phyloP scores from a whole-genome alignment of 306 rosid species.

The Gillenia trifoliata region DNA sequence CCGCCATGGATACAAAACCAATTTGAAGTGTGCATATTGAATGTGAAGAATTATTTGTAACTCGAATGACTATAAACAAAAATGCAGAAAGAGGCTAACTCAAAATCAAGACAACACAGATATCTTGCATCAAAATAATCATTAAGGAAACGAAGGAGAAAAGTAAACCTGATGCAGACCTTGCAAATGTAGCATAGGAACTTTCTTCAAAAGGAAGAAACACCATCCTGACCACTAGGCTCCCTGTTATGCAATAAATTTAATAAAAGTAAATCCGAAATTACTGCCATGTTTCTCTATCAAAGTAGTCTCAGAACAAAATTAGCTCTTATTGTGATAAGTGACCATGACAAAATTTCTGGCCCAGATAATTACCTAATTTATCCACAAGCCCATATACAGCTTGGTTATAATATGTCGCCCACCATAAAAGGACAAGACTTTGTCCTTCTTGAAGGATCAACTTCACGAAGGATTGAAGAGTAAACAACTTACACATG shows the following conservation, averaged over 20 bases:
- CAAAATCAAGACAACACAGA: not conserved
- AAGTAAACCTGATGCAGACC: slow-evolving; percentile 92
- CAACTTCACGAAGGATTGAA: slow-evolving; percentile 80
- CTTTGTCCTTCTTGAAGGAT: slow-evolving; percentile 99
- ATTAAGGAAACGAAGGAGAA: slow-evolving; percentile 33
- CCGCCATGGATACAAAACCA: not conserved
- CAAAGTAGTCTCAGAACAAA: not conserved
- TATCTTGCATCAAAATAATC: not conserved
- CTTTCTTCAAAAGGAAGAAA: slow-evolving; percentile 98
- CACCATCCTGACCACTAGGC: slow-evolving; percentile 89
- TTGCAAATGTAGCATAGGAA: slow-evolving; percentile 84
- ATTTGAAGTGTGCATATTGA: not conserved
- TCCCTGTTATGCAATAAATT: slow-evolving; percentile 56
- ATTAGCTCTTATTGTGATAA: not conserved
- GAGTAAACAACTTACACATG: slow-evolving; percentile 79
- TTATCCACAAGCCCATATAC: slow-evolving; percentile 89
- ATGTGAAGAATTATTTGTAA: not conserved
- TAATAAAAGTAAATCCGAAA: slow-evolving; percentile 1
- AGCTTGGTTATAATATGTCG: slow-evolving; percentile 93
- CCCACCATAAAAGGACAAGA: slow-evolving; percentile 89
- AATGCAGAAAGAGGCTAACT: not conserved
- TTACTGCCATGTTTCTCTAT: not conserved
- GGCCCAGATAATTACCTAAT: slow-evolving; percentile 50
- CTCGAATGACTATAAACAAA: not conserved
- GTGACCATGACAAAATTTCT: slow-evolving; percentile 11